Percentiles rank a stretch among this genome's conserved stretches.
Conservation (phyloP, 2,329 filamentous ascomycete genomes). For the Dactylellina drechsleri region DNA sequence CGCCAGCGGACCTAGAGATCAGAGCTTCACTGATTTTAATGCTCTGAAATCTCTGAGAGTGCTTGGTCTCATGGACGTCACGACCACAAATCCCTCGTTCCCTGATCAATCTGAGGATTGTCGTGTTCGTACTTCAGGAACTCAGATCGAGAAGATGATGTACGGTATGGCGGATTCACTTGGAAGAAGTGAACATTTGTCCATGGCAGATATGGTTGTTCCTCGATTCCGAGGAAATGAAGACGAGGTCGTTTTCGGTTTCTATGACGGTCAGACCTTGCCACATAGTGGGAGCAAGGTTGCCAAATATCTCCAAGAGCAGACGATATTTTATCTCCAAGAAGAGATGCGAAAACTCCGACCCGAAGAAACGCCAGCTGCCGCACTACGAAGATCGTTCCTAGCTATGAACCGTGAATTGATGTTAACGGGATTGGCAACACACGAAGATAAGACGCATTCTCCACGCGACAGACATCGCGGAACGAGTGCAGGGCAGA, state of each 20-base stretch:
- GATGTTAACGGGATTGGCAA: conserved; percentile 82
- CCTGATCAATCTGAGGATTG: conserved; percentile 95
- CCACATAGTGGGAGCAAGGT: conserved; percentile 92
- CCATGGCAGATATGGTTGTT: conserved; percentile 93
- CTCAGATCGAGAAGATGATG: conserved; percentile 84
- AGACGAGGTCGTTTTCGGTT: conserved; percentile 87
- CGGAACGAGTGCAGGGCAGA: conserved; percentile 66
- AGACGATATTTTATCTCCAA: conserved; percentile 86
- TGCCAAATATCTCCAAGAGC: conserved; percentile 94
- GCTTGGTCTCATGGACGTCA: conserved; percentile 96
- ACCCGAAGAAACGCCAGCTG: conserved; percentile 77
- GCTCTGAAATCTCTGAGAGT: conserved; percentile 84
- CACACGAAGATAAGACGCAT: conserved; percentile 76
- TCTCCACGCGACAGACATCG: conserved; percentile 69
- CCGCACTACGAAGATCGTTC: conserved; percentile 87
- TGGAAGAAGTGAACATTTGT: conserved; percentile 91
- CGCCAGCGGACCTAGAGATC: conserved; percentile 75
- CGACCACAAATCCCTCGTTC: conserved; percentile 88
- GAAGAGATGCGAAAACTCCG: conserved; percentile 79
- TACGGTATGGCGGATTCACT: conserved; percentile 98
- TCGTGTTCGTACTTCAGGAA: conserved; percentile 96
- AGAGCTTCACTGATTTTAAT: conserved; percentile 84
- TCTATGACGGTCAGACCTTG: conserved; percentile 94
- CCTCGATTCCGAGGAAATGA: conserved; percentile 90
- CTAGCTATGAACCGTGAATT: conserved; percentile 92